Base-by-base conservation (phyloP, 192 early-diverging fungal species). In the Podochytrium sp. region DNA sequence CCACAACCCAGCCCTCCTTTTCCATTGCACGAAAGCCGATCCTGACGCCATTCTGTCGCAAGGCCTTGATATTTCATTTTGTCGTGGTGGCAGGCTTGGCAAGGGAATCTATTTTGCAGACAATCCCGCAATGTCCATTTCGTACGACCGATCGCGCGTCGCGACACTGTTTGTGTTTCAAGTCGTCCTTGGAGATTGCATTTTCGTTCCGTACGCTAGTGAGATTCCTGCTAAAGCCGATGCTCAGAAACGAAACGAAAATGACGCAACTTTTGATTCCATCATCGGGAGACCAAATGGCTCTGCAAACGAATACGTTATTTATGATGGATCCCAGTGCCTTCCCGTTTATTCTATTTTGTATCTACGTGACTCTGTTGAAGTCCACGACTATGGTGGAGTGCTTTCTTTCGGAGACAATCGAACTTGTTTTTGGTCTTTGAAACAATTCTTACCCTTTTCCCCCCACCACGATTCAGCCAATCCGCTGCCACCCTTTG, bases 41-140 rank as follows among this genome's bases (percentile, higher is more conserved):
- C 25, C 49, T 6, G 47, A 41, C 29, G 40, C 2, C 29, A 33
- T 65, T 6, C 64, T 65, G 7, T 6, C 18, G 40, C 42, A 65
- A 32, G 64, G 64, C 1, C 29, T 65, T 7, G 64, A 65, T 47
- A 20, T 23, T n/a, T 18, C 41, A 7, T 3, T 65, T n/a, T 38
- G 42, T 7, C 23, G 23, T 6, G 64, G 64, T 18, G 64, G 64
- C 2, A 20, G 41, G 0, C 39, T 65, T 1, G 64, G 64, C 3
- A 10, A 42, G 5, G 64, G 64, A 7, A 41, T 65, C 34, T 65
- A 65, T 33, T 65, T 65, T 32, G 64, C 64, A 12, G 64, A 65
- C 49, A 18, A 10, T 4, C 27, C 34, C 2, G 10, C 16, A 33
- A 65, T 47, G 29, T 49, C 41, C 16, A 16, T 65, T 6, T 18